phyloP scores from a whole-genome alignment of 2,329 filamentous ascomycete genomes.

The Talaromyces verruculosus region DNA sequence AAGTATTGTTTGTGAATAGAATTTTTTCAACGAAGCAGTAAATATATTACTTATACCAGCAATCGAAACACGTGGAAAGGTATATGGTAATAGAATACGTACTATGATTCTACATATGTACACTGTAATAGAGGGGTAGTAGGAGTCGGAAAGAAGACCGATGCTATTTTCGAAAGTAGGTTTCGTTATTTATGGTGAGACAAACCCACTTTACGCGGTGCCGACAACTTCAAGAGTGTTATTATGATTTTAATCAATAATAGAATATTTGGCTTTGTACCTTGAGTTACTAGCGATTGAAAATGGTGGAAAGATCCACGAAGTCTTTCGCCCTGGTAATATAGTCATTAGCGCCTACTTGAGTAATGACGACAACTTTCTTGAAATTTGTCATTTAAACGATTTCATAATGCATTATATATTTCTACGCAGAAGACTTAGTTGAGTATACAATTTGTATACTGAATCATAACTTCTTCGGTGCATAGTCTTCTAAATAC shows the following conservation, averaged over 20 bases:
- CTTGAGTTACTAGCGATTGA: no score
- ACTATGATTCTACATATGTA: not conserved
- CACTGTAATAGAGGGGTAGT: not conserved
- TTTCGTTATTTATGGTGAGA: not conserved
- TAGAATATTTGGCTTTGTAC: no score
- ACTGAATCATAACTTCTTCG: not conserved
- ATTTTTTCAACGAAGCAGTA: not conserved
- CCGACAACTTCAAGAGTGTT: not conserved
- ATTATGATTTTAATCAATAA: not conserved
- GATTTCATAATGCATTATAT: not conserved
- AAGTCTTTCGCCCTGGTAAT: not conserved
- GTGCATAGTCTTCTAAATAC: slow-evolving; percentile 10
- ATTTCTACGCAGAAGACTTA: not conserved
- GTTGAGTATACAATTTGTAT: not conserved
- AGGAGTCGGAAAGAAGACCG: slow-evolving; percentile 1
- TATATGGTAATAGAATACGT: not conserved
- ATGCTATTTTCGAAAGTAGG: not conserved
- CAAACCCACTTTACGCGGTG: not conserved
- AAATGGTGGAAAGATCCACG: not conserved
- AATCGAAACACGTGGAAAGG: not conserved
- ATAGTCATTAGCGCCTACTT: not conserved
- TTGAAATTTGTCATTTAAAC: not conserved
- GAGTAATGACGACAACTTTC: not conserved
- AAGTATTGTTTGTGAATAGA: no score
- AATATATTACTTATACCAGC: not conserved